Base-by-base conservation (phyloP, 495 filamentous ascomycete species). In the Oidiodendron maius region DNA sequence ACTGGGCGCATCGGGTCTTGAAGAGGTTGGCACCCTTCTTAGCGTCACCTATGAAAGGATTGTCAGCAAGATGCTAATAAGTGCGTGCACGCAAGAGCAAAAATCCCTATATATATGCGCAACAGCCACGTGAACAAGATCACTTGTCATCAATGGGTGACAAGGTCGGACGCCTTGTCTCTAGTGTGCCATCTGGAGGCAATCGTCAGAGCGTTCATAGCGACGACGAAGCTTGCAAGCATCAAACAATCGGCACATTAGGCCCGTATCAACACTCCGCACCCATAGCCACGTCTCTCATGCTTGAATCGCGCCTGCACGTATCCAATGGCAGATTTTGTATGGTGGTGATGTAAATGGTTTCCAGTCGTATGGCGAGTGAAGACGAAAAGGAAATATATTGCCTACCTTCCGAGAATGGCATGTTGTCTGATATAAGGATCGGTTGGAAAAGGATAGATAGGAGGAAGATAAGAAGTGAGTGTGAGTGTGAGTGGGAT, bases 11-110 rank as follows among this genome's bases (percentile, higher is more conserved):
- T 64, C 93, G 85, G 57, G 93, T 99, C 87, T 95, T 95, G 87
- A 97, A 99, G 65, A 99, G 88, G 78, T 86, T 89, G 69, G 91
- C 93, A 76, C 93, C 93, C 83, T 99, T 99, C 72, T 89, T 86
- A 63, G 78, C 68, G 71, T 96, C 89, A 75, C 93, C 93, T 98
- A 65, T 48, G 38, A 12, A 30, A 24, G 13, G 22, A 25, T 44
- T 24, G 41, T 17, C 24, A 23, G n/a, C n/a, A 8, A 17, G 8
- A 18, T 44, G 21, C n/a, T n/a, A n/a, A n/a, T n/a, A n/a, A n/a
- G n/a, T n/a, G n/a, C n/a, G n/a, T n/a, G n/a, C n/a, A n/a, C n/a
- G n/a, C n/a, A n/a, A n/a, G n/a, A n/a, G n/a, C n/a, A n/a, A n/a
- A n/a, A n/a, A n/a, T n/a, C n/a, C n/a, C n/a, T n/a, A n/a, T n/a